Evolutionary conservation across 257 asterid species (phyloP).

Genomic region (Solanum bulbocastanum): DNA sequence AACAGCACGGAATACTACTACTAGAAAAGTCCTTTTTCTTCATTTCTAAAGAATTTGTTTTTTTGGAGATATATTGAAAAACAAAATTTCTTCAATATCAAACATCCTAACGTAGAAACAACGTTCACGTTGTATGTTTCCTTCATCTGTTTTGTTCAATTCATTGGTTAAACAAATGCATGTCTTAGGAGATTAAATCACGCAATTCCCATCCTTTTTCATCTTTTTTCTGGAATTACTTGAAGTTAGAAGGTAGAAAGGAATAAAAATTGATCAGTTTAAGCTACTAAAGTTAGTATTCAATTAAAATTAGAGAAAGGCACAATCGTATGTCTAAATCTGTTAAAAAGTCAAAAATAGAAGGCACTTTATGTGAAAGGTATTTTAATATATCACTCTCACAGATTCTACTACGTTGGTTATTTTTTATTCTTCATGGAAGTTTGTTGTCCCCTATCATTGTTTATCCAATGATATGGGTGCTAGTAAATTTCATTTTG

Average conservation of each 20-base stretch:
- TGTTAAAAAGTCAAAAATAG: background rate
- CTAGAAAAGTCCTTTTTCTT: background rate
- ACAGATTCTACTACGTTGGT: background rate
- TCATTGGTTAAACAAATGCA: background rate
- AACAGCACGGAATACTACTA: no score
- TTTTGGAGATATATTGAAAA: background rate
- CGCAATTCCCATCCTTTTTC: background rate
- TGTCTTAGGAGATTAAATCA: background rate
- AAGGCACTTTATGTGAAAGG: background rate
- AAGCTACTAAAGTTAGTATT: background rate
- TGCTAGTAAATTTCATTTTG: background rate
- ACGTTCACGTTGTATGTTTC: background rate
- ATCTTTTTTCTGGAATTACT: background rate
- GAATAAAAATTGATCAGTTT: background rate
- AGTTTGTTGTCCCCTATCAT: background rate
- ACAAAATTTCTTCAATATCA: rapidly evolving
- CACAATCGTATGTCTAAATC: background rate
- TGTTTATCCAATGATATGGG: background rate
- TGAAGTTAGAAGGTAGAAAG: background rate
- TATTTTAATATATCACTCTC: background rate
- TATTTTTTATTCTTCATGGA: background rate
- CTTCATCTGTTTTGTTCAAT: background rate
- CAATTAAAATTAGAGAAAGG: background rate
- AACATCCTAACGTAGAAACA: background rate
- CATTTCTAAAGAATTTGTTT: background rate